Conservation (phyloP, 495 filamentous ascomycete species). For the Aspergillus indologenus region DNA sequence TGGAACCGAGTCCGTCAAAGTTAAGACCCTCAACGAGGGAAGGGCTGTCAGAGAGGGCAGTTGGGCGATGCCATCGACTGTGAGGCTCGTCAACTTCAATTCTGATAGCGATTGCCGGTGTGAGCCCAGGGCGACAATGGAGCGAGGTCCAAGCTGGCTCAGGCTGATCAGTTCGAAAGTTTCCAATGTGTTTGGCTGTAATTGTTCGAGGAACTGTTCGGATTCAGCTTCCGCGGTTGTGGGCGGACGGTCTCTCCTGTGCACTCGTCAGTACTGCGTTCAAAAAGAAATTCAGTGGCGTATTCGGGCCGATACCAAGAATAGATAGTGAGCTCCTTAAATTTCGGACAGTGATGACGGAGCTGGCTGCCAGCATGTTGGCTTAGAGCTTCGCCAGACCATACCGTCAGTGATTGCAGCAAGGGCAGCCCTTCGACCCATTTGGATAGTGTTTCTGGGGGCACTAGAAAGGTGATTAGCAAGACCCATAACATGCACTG, state of each 20-base stretch:
- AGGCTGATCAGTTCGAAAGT: conserved; percentile 56
- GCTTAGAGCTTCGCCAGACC: conserved; percentile 55
- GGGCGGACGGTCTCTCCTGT: conserved; percentile 13
- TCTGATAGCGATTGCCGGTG: conserved; percentile 56
- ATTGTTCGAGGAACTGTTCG: conserved; percentile 53
- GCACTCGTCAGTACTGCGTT: not conserved
- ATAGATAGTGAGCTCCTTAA: conserved; percentile 59
- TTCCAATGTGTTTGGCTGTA: conserved; percentile 56
- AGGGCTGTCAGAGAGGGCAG: conserved; percentile 44
- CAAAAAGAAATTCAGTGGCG: too few species aligned
- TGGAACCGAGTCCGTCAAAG: conserved; percentile 43
- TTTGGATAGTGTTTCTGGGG: conserved; percentile 34
- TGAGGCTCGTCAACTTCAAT: conserved; percentile 53
- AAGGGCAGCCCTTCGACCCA: conserved; percentile 46
- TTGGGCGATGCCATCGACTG: conserved; percentile 38
- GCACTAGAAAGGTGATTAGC: conserved; percentile 27
- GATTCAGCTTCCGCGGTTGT: conserved; percentile 50
- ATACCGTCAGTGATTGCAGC: conserved; percentile 51
- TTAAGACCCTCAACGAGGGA: conserved; percentile 49
- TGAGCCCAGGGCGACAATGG: conserved; percentile 54
- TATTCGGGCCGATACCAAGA: conserved; percentile 36
- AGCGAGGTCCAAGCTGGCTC: conserved; percentile 49
- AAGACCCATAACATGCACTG: not conserved
- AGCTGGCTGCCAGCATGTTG: conserved; percentile 52
- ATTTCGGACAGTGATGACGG: conserved; percentile 54